phyloP scores from a whole-genome alignment of 306 rosid species.

The Vigna angularis region DNA sequence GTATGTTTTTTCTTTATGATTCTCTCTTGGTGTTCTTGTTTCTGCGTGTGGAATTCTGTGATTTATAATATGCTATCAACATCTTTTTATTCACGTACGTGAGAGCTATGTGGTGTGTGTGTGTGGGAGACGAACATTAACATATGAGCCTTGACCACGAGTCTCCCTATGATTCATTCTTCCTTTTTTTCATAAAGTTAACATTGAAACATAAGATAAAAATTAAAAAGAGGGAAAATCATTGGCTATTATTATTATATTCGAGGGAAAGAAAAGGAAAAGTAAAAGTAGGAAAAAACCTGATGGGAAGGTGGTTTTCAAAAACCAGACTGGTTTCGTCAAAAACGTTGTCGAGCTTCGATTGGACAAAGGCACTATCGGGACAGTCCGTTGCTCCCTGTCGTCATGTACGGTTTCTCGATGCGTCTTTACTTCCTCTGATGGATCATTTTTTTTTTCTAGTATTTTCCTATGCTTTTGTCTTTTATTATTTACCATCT shows the following conservation, averaged over 20 bases:
- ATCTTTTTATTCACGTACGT: constrained; percentile 18
- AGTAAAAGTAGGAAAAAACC: constrained; percentile 7
- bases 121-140: neutral
- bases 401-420: constrained; percentile 28
- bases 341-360: constrained; percentile 46
- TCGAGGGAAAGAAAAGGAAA: neutral
- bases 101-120: neutral
- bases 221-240: neutral
- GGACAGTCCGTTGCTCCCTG: constrained; percentile 21
- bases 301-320: neutral
- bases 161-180: neutral
- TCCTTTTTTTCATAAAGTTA: neutral
- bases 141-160: neutral
- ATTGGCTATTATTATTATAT: constrained; percentile 37
- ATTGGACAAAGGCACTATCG: constrained; percentile 29
- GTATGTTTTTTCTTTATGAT: neutral
- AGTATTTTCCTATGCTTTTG: neutral
- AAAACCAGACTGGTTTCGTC: constrained; percentile 37
- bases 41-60: neutral
- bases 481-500: neutral
- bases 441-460: neutral
- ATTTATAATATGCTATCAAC: neutral
- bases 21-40: neutral
- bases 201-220: neutral
- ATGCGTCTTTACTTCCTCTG: neutral